Evolutionary conservation across 768 basidiomycete genomes (phyloP).

Genomic region (Tulasnella sp.): DNA sequence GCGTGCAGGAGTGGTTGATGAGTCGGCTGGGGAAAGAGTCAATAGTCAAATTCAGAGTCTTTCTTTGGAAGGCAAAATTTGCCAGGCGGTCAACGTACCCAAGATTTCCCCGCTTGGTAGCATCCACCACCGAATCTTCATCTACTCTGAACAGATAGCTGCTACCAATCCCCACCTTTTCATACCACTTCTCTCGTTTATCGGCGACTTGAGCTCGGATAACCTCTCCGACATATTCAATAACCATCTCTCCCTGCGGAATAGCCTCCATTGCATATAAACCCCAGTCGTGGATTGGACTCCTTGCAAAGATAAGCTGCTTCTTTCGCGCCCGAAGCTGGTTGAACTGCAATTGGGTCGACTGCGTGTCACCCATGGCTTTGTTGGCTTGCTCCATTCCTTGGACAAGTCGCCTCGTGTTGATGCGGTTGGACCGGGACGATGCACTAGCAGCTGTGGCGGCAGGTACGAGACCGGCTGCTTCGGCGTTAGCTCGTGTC

Average conservation of each 20-base stretch:
- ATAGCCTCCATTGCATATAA: slow-evolving; percentile 97
- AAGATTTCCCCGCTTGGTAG: slow-evolving; percentile 97
- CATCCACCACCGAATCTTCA: slow-evolving; percentile 96
- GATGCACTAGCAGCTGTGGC: slow-evolving; percentile 49
- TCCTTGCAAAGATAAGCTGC: slow-evolving; percentile 87
- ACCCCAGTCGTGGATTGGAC: slow-evolving; percentile 98
- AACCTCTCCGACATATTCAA: slow-evolving; percentile 98
- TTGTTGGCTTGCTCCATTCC: slow-evolving; percentile 90
- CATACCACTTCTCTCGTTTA: slow-evolving; percentile 93
- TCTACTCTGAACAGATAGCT: slow-evolving; percentile 98
- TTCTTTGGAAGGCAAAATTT: slow-evolving; percentile 16
- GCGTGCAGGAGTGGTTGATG: slow-evolving; percentile 98
- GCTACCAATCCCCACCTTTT: slow-evolving; percentile 94
- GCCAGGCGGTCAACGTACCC: no score
- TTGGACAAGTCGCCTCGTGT: slow-evolving; percentile 81
- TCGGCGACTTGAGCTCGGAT: slow-evolving; percentile 94
- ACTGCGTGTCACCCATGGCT: slow-evolving; percentile 54
- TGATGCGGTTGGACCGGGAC: slow-evolving; percentile 85
- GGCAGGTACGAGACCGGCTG: not conserved
- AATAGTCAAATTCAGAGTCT: slow-evolving; percentile 13
- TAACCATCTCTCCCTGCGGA: slow-evolving; percentile 92
- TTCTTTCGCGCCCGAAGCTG: slow-evolving; percentile 98
- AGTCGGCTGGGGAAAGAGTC: slow-evolving; percentile 53
- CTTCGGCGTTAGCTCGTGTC: slow-evolving; percentile 31
- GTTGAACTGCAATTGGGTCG: slow-evolving; percentile 80